Percentiles rank a stretch among this genome's conserved stretches.
Conservation (phyloP, 768 basidiomycete genomes). For the Phaffia tasmanica region DNA sequence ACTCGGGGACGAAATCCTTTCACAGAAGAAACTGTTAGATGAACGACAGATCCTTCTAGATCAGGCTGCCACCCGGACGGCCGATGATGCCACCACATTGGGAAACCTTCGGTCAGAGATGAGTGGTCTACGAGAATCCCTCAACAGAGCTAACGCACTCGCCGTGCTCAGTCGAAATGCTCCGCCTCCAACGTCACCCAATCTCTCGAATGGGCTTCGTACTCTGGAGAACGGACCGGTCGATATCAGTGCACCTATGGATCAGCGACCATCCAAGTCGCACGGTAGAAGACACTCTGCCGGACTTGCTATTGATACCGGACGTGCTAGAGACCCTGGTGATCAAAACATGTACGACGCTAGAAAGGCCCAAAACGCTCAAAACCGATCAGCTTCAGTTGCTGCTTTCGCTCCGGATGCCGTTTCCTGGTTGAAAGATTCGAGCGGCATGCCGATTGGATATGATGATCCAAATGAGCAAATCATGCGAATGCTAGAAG, state of each 20-base stretch:
- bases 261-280: background rate
- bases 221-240: slow-evolving; percentile 46
- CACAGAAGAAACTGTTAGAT: slow-evolving; percentile 66
- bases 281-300: slow-evolving; percentile 30
- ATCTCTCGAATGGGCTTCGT: slow-evolving; percentile 51
- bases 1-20: slow-evolving; percentile 63
- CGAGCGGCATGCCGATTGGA: slow-evolving; percentile 41
- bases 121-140: slow-evolving; percentile 80
- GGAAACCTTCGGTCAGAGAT: slow-evolving; percentile 84
- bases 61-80: slow-evolving; percentile 46
- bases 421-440: slow-evolving; percentile 30
- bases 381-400: slow-evolving; percentile 76
- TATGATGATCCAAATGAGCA: slow-evolving; percentile 87
- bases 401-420: slow-evolving; percentile 42
- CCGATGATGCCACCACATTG: slow-evolving; percentile 76
- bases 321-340: slow-evolving; percentile 47
- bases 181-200: slow-evolving; percentile 79
- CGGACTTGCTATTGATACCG: slow-evolving; percentile 27
- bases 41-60: slow-evolving; percentile 58
- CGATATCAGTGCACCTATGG: background rate
- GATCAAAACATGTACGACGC: slow-evolving; percentile 67
- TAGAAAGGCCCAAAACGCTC: slow-evolving; percentile 57
- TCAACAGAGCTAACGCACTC: slow-evolving; percentile 88
- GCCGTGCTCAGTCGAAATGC: slow-evolving; percentile 65
- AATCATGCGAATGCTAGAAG: slow-evolving; percentile 86